Evolutionary conservation across 371 early-diverging fungal species (phyloP).

Genomic region (Mortierella sp.): DNA sequence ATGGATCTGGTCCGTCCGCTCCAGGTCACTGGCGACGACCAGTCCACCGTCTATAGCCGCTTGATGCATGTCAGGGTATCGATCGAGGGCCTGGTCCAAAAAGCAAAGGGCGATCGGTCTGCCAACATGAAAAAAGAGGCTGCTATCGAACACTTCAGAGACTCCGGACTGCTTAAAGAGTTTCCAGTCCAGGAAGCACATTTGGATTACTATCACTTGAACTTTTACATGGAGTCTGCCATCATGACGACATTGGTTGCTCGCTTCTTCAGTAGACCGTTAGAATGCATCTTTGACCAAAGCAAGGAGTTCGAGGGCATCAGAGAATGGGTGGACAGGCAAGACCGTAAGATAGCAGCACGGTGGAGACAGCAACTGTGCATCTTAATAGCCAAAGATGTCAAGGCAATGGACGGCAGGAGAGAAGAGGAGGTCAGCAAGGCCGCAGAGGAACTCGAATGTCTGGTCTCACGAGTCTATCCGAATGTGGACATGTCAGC

Average conservation of each 20-base stretch:
- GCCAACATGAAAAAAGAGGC: constrained; percentile 13
- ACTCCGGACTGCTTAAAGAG: constrained; percentile 2
- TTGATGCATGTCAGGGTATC: constrained; percentile 3
- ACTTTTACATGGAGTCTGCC: constrained; percentile 24
- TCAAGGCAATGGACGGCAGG: neutral
- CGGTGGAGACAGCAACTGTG: constrained; percentile 42
- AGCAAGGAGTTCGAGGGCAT: constrained; percentile 7
- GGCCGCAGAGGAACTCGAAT: neutral
- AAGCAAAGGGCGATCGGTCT: constrained; percentile 16
- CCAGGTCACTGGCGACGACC: constrained; percentile 18
- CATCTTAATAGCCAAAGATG: constrained; percentile 10
- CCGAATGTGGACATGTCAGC: constrained; percentile 1
- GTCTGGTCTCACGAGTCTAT: constrained; percentile 16
- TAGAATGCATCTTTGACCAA: constrained; percentile 23
- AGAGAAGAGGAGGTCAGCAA: constrained; percentile 8
- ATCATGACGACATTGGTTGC: constrained; percentile 10
- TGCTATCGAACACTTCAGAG: constrained; percentile 15
- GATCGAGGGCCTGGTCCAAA: constrained; percentile 28
- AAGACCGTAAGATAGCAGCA: constrained; percentile 12
- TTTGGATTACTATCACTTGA: constrained; percentile 18
- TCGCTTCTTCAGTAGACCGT: constrained; percentile 6
- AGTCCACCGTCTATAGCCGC: constrained; percentile 21
- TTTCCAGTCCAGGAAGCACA: constrained; percentile 6
- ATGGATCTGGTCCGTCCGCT: constrained; percentile 25
- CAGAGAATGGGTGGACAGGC: constrained; percentile 9